phyloP scores from a whole-genome alignment of 768 basidiomycete species.

The Termitomyces heimii region DNA sequence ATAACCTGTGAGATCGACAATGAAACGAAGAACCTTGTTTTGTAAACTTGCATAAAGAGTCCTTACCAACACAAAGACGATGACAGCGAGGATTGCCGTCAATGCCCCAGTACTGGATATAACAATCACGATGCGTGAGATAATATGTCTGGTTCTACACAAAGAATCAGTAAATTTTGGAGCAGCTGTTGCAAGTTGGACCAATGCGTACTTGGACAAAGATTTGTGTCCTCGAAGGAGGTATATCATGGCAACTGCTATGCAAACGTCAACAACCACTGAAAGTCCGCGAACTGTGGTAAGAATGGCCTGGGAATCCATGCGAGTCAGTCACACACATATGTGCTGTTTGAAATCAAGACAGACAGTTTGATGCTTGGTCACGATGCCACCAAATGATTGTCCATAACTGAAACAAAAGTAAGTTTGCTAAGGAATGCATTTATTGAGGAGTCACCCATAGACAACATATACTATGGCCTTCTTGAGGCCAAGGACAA shows the following conservation, averaged over 20 bases:
- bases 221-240: not conserved
- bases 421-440: not conserved
- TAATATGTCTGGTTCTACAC: not conserved
- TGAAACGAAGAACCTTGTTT: not conserved
- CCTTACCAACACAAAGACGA: not conserved
- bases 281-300: not conserved
- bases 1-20: not conserved
- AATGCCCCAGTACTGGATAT: not conserved
- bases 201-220: not conserved
- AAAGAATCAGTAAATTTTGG: not conserved
- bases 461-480: not conserved
- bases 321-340: not conserved
- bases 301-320: not conserved
- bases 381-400: not conserved
- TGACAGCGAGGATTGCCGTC: not conserved
- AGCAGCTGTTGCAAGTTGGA: not conserved
- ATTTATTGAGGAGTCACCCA: not conserved
- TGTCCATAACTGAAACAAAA: not conserved
- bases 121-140: not conserved
- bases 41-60: too few species aligned
- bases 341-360: too few species aligned
- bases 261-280: not conserved
- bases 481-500: not conserved
- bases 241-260: not conserved
- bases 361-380: not conserved